Conservation (phyloP, 306 rosid genomes). For the Oxytropis ochrocephala region DNA sequence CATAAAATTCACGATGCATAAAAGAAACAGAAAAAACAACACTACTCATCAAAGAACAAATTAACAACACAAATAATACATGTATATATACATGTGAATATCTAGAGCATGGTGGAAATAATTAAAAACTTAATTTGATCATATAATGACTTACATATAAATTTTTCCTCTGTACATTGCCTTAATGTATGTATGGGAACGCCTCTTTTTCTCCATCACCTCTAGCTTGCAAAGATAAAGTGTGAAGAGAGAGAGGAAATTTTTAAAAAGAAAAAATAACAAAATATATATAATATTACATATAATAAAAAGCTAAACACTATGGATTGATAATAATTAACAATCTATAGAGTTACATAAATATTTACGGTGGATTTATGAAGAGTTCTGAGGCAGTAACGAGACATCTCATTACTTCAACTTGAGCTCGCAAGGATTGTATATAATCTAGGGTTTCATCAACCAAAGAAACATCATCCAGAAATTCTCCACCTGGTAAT, state of each 20-base stretch:
- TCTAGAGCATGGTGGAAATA: neutral
- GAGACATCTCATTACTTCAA: slow-evolving; percentile 71
- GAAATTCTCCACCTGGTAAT: slow-evolving; percentile 70
- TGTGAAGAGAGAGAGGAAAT: neutral
- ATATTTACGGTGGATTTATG: slow-evolving; percentile 25
- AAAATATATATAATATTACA: neutral
- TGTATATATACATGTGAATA: neutral
- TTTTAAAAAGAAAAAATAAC: neutral
- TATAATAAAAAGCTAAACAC: neutral
- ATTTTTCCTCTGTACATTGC: slow-evolving; percentile 44
- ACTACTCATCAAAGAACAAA: neutral
- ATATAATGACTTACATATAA: slow-evolving; percentile 20
- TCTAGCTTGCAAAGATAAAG: slow-evolving; percentile 28
- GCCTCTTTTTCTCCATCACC: slow-evolving; percentile 29
- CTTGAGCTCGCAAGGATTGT: slow-evolving; percentile 56
- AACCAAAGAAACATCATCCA: slow-evolving; percentile 57
- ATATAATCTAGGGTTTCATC: slow-evolving; percentile 91
- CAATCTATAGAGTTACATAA: neutral
- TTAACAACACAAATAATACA: neutral
- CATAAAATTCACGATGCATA: neutral
- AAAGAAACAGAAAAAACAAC: neutral
- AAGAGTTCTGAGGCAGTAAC: slow-evolving; percentile 34
- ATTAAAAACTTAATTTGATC: slow-evolving; percentile 22
- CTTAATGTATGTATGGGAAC: slow-evolving; percentile 18
- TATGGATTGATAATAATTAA: neutral